Evolutionary conservation across 441 rosid species (phyloP).

Genomic region (Gossypium laxum): DNA sequence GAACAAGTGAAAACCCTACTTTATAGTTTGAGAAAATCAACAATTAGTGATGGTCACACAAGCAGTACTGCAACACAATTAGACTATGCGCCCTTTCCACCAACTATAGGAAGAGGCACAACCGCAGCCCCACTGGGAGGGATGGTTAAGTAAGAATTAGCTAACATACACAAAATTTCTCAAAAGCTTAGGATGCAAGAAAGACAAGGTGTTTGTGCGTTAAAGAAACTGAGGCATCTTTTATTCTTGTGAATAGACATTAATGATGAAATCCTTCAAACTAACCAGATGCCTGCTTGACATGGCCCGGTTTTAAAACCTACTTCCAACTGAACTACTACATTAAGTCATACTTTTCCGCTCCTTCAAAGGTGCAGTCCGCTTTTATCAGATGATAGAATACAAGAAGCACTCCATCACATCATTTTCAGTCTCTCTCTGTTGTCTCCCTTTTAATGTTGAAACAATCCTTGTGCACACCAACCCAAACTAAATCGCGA

Average conservation of each 20-base stretch:
- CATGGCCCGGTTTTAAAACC: background rate
- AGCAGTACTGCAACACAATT: background rate
- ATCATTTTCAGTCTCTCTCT: background rate
- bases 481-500: background rate
- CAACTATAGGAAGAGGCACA: background rate
- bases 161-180: background rate
- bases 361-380: constrained; percentile 1
- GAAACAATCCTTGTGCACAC: background rate
- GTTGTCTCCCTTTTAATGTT: background rate
- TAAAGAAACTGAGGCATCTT: background rate
- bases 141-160: background rate
- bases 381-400: background rate
- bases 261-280: background rate
- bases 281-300: background rate
- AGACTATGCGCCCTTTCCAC: background rate
- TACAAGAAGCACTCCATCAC: background rate
- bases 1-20: background rate
- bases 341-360: background rate
- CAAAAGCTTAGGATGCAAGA: background rate
- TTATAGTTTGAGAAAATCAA: background rate
- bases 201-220: background rate
- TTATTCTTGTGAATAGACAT: background rate
- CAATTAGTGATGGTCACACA: background rate
- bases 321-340: background rate
- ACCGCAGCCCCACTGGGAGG: background rate